Percentiles rank a stretch among this genome's conserved stretches.
These are phyloP conservation scores for Solidago caesia DNA, from an alignment of 129 eudicot genomes.

Conservation along the genomic window DNA sequence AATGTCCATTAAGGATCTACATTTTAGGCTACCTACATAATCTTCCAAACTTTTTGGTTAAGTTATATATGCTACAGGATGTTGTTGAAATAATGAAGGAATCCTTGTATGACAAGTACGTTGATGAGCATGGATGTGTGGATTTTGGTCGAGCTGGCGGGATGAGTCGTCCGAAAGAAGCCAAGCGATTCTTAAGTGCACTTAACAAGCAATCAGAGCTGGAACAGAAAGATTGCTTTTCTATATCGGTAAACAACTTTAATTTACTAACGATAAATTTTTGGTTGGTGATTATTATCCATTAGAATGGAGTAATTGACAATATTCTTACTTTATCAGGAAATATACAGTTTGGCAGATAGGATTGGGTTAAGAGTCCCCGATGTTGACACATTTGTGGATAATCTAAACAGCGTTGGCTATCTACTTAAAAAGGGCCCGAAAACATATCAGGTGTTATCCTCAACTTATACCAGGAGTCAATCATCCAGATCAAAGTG, in stretches of 20 bases:
- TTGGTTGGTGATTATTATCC: conserved; percentile 9
- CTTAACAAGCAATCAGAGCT: conserved; percentile 69
- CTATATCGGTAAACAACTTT: conserved; percentile 55
- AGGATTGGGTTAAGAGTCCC: conserved; percentile 69
- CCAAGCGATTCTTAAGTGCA: conserved; percentile 68
- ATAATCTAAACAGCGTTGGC: conserved; percentile 60
- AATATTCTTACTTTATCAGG: conserved; percentile 43
- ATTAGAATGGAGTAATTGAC: conserved; percentile 26
- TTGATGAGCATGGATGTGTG: conserved; percentile 84
- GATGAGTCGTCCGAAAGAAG: conserved; percentile 88
- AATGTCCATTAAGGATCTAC: background rate
- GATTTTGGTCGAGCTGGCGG: conserved; percentile 93
- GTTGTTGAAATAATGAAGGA: conserved; percentile 98
- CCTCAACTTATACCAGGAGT: conserved; percentile 69
- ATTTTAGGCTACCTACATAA: background rate
- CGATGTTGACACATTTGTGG: conserved; percentile 68
- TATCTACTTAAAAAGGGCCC: conserved; percentile 73
- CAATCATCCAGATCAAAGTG: conserved; percentile 54
- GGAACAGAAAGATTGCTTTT: conserved; percentile 82
- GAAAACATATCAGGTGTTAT: conserved; percentile 74
- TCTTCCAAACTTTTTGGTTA: background rate
- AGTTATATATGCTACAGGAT: conserved; percentile 47
- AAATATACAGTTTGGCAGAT: conserved; percentile 80
- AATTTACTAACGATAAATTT: background rate
- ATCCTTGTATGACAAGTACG: conserved; percentile 87